Percentiles rank a stretch among this genome's conserved stretches.
Conservation (phyloP, 2,329 filamentous ascomycete species). For the Verticillium albo-atrum region DNA sequence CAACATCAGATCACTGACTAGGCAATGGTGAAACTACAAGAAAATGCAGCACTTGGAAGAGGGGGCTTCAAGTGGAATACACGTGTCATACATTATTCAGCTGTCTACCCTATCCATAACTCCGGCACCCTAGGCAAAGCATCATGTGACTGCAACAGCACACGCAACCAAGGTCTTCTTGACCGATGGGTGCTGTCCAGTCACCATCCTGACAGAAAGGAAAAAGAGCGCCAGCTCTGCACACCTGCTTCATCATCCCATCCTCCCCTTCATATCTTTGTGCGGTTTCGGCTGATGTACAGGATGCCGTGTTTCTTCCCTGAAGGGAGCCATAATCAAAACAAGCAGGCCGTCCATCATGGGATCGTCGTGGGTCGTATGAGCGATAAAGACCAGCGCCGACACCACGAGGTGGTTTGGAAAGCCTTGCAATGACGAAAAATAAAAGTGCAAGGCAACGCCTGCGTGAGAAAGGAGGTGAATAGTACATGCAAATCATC, state of each 20-base stretch:
- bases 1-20: background rate
- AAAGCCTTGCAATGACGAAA: background rate
- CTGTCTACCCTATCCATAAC: background rate
- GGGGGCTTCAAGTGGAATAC: background rate
- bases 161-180: background rate
- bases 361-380: constrained; percentile 7
- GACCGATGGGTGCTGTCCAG: background rate
- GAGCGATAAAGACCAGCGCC: constrained; percentile 7
- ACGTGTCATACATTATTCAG: background rate
- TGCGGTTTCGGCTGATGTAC: background rate
- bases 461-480: constrained; percentile 9
- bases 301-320: background rate
- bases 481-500: constrained; percentile 14
- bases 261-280: background rate
- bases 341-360: constrained; percentile 9
- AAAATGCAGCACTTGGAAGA: background rate
- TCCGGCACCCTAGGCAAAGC: background rate
- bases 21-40: no score
- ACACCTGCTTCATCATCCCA: background rate
- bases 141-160: background rate
- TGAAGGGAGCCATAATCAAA: background rate
- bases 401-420: constrained; percentile 5
- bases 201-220: background rate
- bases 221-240: background rate
- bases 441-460: background rate